Evolutionary conservation across 1,284 basidiomycete genomes (phyloP), one percentile per base, ranked within the genome.

Genomic region (Ustilago curta): DNA sequence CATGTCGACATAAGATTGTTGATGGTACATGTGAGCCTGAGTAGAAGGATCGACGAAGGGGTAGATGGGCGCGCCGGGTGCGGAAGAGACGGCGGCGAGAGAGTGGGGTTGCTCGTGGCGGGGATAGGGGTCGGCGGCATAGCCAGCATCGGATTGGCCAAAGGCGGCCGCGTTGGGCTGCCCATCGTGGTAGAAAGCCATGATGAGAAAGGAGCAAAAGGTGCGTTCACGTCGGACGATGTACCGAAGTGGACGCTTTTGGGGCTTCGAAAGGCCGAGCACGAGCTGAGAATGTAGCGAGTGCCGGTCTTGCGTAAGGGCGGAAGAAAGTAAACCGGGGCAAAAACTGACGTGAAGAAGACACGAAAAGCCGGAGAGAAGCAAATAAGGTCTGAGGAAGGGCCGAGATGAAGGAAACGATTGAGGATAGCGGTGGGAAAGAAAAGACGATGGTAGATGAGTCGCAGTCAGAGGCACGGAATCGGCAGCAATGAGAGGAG

Each of bases 161-260:
- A 58, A 65, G 14, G 43, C 31, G 35, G 52, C 58, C 47, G 35
- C 39, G 31, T 23, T n/a, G 51, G 61, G 56, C 54, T 64, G 57
- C 25, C 53, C 57, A 18, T 62, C 55, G 35, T 48, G 59, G 18
- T 66, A 66, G 55, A 62, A 66, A 9, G 69, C 23, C 68, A 66
- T 71, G 59, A 8, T 54, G 43, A 8, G 4, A 8, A 8, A 1
- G 8, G 8, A n/a, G 43, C 49, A 50, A 52, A 35, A 12, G 43
- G 55, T 71, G 69, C 63, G 55, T n/a, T 25, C 43, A 62, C 69
- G 40, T n/a, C 55, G 51, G 59, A 14, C 18, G 14, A 31, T 27
- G 29, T 48, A 62, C 69, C 59, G 44, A 65, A 47, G 62, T 44
- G 62, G 42, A 58, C 69, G 62, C 61, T 63, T 59, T 70, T 70